phyloP scores from a whole-genome alignment of 441 rosid genomes.

The Gossypium lobatum region DNA sequence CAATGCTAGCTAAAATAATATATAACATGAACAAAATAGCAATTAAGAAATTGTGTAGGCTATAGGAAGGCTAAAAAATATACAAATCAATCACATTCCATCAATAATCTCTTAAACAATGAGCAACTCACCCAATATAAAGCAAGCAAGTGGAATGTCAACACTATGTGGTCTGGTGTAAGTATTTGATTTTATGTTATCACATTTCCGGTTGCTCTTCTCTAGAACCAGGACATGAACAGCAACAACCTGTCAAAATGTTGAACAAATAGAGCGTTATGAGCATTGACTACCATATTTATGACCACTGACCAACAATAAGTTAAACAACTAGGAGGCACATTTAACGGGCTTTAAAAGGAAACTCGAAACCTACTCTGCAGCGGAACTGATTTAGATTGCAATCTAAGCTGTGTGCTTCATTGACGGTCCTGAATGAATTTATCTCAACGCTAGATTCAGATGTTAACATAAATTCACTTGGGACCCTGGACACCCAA shows the following conservation, averaged over 20 bases:
- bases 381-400: slow-evolving; percentile 41
- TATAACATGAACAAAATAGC: not conserved
- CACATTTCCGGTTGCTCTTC: slow-evolving; percentile 25
- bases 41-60: not conserved
- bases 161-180: slow-evolving; percentile 26
- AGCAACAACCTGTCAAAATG: slow-evolving; percentile 51
- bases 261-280: slow-evolving; percentile 12
- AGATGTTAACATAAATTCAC: slow-evolving; percentile 47
- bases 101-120: not conserved
- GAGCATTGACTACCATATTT: not conserved
- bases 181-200: slow-evolving; percentile 21
- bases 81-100: not conserved
- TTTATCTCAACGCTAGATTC: slow-evolving; percentile 57
- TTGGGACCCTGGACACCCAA: slow-evolving; percentile 40
- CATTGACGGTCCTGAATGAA: slow-evolving; percentile 28
- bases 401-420: slow-evolving; percentile 21
- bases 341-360: not conserved
- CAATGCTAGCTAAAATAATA: not conserved
- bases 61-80: not conserved
- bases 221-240: slow-evolving; percentile 57
- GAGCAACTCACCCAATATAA: slow-evolving; percentile 63
- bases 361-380: slow-evolving; percentile 46
- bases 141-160: slow-evolving; percentile 69
- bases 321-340: not conserved
- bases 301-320: not conserved